These are phyloP conservation scores for Albophoma yamanashiensis DNA, from an alignment of 2,329 filamentous ascomycete species.

Conservation along the genomic window DNA sequence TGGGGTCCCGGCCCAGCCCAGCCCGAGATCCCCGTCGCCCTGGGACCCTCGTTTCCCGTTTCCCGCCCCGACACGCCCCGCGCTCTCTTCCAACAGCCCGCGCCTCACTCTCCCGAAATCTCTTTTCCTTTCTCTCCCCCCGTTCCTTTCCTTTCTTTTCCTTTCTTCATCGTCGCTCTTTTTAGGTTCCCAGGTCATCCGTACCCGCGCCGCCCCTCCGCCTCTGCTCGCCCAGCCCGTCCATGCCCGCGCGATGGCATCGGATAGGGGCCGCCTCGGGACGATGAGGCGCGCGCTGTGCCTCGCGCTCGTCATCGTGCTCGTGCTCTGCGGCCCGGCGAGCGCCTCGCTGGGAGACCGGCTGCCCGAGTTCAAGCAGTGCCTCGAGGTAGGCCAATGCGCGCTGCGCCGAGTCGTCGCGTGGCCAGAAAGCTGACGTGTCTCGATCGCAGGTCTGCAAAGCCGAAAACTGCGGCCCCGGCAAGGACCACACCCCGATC, in stretches of 20 bases:
- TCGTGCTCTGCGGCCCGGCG: constrained; percentile 31
- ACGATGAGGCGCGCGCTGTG: constrained; percentile 13
- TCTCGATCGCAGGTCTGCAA: constrained; percentile 58
- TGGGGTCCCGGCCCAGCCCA: neutral
- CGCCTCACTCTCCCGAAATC: neutral
- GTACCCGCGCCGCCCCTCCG: neutral
- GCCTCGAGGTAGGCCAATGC: constrained; percentile 54
- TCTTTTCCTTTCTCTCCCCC: neutral
- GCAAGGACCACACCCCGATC: constrained; percentile 48
- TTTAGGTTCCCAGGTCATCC: neutral
- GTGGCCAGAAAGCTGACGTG: constrained; percentile 4
- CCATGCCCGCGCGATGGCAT: constrained; percentile 22
- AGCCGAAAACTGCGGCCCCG: constrained; percentile 64
- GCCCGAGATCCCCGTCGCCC: neutral
- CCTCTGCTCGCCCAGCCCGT: constrained; percentile 2
- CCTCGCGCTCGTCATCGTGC: constrained; percentile 22
- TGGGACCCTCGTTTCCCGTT: neutral
- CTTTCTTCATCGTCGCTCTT: neutral
- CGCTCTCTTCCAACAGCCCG: neutral
- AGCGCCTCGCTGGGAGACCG: constrained; percentile 73
- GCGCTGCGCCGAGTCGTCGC: neutral
- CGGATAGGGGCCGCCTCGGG: constrained; percentile 21
- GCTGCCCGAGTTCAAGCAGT: constrained; percentile 78
- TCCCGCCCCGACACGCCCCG: neutral
- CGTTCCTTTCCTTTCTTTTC: neutral